These are phyloP conservation scores for Cylindrotheca fusiformis DNA, from an alignment of 108 stramenopile species.

Conservation along the genomic window DNA sequence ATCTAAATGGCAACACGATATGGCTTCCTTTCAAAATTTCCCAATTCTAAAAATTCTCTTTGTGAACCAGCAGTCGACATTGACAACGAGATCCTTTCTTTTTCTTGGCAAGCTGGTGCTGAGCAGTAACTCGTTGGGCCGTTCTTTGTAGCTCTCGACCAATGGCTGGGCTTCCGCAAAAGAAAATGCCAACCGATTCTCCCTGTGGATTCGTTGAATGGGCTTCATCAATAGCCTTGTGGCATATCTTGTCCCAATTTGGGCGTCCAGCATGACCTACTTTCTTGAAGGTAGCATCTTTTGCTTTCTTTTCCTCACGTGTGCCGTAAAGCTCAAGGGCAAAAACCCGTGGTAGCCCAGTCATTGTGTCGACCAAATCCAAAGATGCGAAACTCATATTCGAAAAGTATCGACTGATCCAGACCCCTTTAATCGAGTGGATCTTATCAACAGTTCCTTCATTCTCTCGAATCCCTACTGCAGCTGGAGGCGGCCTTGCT, in stretches of 20 bases:
- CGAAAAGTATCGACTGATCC: slow-evolving; percentile 6
- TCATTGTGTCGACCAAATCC: background rate
- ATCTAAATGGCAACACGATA: no score
- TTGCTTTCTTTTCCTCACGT: no score
- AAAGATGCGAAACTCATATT: slow-evolving; percentile 16
- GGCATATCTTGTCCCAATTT: slow-evolving; percentile 4
- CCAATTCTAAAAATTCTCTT: slow-evolving; percentile 22
- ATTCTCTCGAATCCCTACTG: background rate
- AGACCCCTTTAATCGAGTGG: slow-evolving; percentile 9
- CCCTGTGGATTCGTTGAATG: slow-evolving; percentile 14
- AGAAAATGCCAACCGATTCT: slow-evolving; percentile 18
- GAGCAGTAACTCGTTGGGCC: slow-evolving; percentile 15
- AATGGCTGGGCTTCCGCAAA: slow-evolving; percentile 19
- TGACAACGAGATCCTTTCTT: slow-evolving; percentile 4
- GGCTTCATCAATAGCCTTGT: slow-evolving; percentile 8
- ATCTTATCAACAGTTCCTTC: slow-evolving; percentile 1
- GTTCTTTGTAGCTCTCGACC: slow-evolving; percentile 5
- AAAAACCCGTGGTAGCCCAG: background rate
- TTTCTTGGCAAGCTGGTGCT: slow-evolving; percentile 4
- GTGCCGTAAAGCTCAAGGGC: slow-evolving; percentile 16
- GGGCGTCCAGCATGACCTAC: slow-evolving; percentile 6
- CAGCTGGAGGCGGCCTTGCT: background rate
- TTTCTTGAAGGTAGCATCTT: background rate
- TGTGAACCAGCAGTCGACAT: slow-evolving; percentile 17
- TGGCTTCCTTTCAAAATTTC: background rate